phyloP scores from a whole-genome alignment of 1,284 basidiomycete species.

The Apiotrichum mycotoxinovorans region DNA sequence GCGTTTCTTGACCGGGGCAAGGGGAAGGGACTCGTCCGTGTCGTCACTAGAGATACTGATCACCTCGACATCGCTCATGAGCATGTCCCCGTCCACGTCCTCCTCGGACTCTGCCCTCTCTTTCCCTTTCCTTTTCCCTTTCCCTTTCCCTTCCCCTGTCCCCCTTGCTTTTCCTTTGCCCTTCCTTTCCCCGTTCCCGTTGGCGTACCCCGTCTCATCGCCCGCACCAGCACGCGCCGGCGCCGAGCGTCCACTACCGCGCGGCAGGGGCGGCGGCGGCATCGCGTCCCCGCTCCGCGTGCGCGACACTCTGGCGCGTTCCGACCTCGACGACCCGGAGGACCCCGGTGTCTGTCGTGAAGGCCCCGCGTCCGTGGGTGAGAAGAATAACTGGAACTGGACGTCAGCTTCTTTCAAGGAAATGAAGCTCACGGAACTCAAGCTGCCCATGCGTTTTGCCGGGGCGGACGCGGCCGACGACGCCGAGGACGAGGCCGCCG shows the following conservation, averaged over 20 bases:
- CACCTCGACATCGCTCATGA: constrained; percentile 24
- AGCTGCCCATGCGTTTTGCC: constrained; percentile 30
- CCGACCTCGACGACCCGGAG: background rate
- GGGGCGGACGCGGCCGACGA: background rate
- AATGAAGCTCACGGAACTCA: constrained; percentile 31
- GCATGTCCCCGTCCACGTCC: constrained; percentile 10
- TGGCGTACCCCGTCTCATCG: too few species aligned
- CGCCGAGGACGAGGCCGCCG: too few species aligned
- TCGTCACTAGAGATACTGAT: constrained; percentile 32
- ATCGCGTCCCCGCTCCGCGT: constrained; percentile 3
- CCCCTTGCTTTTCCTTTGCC: too few species aligned
- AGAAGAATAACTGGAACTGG: constrained; percentile 40
- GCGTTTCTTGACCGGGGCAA: background rate
- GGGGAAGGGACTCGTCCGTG: background rate
- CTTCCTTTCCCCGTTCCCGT: too few species aligned
- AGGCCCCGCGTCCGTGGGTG: background rate
- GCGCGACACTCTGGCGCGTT: background rate
- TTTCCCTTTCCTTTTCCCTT: constrained; percentile 52
- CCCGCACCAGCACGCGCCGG: too few species aligned
- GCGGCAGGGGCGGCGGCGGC: constrained; percentile 16
- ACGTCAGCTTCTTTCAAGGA: background rate
- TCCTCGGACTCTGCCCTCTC: constrained; percentile 34
- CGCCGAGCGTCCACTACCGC: too few species aligned
- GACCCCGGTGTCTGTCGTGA: background rate
- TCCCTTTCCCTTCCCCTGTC: background rate